A percentile compares a stretch with the other conserved stretches of the same genome.
Evolutionary conservation across 257 asterid species (phyloP).

Genomic region (Prunella vulgaris): DNA sequence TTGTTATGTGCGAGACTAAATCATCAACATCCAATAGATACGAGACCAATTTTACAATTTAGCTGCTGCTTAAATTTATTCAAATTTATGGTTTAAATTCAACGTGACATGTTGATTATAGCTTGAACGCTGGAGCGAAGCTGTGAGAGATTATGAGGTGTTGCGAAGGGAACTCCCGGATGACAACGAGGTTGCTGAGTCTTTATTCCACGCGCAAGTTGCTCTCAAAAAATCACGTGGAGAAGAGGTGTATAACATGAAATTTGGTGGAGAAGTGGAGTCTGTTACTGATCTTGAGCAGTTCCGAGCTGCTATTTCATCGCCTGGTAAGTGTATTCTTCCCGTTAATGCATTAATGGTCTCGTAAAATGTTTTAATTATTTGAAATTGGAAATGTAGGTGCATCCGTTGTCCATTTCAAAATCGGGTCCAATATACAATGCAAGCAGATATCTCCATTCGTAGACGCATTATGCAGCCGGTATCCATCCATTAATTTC

Average conservation of each 20-base stretch:
- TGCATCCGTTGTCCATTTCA: constrained; percentile 69
- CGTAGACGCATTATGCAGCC: constrained; percentile 55
- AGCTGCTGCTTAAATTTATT: neutral
- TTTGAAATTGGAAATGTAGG: constrained; percentile 43
- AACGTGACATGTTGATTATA: constrained; percentile 20
- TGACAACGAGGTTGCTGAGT: constrained; percentile 69
- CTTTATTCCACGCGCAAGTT: constrained; percentile 63
- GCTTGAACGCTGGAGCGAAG: constrained; percentile 91
- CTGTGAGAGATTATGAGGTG: constrained; percentile 80
- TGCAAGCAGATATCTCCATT: constrained; percentile 65
- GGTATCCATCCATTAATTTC: constrained; percentile 66
- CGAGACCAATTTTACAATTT: neutral
- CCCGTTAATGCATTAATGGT: neutral
- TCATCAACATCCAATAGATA: neutral
- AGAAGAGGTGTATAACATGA: constrained; percentile 67
- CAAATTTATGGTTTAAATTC: neutral
- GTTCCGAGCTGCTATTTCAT: constrained; percentile 70
- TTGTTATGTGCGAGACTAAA: neutral
- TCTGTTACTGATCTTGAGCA: constrained; percentile 57
- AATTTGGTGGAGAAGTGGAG: constrained; percentile 83
- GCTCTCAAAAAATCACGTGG: constrained; percentile 69
- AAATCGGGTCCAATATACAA: constrained; percentile 36
- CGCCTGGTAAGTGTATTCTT: constrained; percentile 46
- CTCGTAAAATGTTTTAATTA: neutral
- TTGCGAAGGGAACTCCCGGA: constrained; percentile 62